Evolutionary conservation across 2,329 filamentous ascomycete genomes (phyloP), one percentile per base, ranked within the genome.

Genomic region (Aspergillus flavus): DNA sequence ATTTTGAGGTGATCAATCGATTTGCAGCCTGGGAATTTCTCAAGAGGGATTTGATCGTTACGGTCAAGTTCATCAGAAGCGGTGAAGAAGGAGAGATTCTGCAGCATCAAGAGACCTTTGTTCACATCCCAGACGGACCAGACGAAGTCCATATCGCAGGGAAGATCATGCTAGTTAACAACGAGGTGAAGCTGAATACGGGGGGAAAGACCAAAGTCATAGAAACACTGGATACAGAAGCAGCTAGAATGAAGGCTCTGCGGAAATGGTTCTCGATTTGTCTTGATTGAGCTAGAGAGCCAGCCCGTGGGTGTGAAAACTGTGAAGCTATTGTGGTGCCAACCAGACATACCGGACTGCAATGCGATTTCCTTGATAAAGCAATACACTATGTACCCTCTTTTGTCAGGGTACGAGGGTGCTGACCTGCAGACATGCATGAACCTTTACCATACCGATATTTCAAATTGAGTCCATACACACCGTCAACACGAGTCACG

Each of bases 261-360:
- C 75, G 78, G 56, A 74, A 82, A 59, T 72, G 79, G 58, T 81
- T 85, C 66, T 77, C 74, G 1, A 82, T 85, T 53, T 71, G 69
- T 16, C 9, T 54, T 10, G 26, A 16, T 19, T 30, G 23, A 30
- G n/a, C 1, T 10, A 9, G 9, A n/a, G 3, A 19, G 6, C 16
- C 39, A 21, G n/a, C n/a, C 16, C 2, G n/a, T 6, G 2, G 6
- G 3, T n/a, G 16, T 36, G 14, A 6, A 36, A 0, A 1, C 6
- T 10, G 16, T 36, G 6, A 14, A 16, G 14, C 1, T 36, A 36
- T 12, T 12, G 12, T 14, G 34, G 12, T 14, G 11, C 12, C 34
- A 36, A 36, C 6, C 12, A 5, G 11, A 12, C 14, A 16, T 2
- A 36, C 3, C 3, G 1, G 14, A 36, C 34, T 36, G 14, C 34